Conservation (phyloP, 352 stramenopile genomes). For the Globisporangium mamillatum region DNA sequence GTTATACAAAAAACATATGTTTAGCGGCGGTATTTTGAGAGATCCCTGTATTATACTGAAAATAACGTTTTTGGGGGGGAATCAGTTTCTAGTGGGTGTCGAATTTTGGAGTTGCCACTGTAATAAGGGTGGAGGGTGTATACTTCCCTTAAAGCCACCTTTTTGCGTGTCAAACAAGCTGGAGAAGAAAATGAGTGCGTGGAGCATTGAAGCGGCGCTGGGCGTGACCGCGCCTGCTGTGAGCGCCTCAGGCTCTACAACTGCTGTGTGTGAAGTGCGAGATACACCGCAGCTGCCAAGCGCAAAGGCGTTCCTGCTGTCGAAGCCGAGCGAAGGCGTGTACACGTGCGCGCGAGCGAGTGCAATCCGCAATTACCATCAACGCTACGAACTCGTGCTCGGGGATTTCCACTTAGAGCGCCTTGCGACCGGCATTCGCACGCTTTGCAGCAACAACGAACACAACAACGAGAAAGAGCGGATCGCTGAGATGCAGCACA, state of each 20-base stretch:
- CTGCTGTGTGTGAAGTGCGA: neutral
- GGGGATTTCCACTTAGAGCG: slow-evolving; percentile 64
- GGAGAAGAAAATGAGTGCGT: neutral
- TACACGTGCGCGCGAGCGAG: slow-evolving; percentile 60
- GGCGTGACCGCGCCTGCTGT: neutral
- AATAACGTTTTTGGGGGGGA: too few relatives aligned
- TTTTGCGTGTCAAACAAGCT: neutral
- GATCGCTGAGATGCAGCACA: slow-evolving; percentile 8
- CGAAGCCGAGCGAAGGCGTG: slow-evolving; percentile 36
- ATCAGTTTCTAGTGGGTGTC: too few relatives aligned
- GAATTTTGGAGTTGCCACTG: too few relatives aligned
- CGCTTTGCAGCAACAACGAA: neutral
- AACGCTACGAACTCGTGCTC: slow-evolving; percentile 27
- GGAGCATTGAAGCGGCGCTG: slow-evolving; percentile 1
- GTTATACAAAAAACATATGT: too few relatives aligned
- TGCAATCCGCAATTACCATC: neutral
- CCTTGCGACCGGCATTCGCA: slow-evolving; percentile 22
- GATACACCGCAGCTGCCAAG: slow-evolving; percentile 8
- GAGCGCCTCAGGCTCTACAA: neutral
- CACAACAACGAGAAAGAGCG: neutral
- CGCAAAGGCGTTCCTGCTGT: slow-evolving; percentile 50
- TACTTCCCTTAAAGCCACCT: neutral
- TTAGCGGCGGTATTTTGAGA: too few relatives aligned
- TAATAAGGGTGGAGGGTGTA: too few relatives aligned
- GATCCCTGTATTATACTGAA: too few relatives aligned